These are phyloP conservation scores for Trichoderma pleuroti DNA, from an alignment of 2,329 filamentous ascomycete species.

Conservation along the genomic window DNA sequence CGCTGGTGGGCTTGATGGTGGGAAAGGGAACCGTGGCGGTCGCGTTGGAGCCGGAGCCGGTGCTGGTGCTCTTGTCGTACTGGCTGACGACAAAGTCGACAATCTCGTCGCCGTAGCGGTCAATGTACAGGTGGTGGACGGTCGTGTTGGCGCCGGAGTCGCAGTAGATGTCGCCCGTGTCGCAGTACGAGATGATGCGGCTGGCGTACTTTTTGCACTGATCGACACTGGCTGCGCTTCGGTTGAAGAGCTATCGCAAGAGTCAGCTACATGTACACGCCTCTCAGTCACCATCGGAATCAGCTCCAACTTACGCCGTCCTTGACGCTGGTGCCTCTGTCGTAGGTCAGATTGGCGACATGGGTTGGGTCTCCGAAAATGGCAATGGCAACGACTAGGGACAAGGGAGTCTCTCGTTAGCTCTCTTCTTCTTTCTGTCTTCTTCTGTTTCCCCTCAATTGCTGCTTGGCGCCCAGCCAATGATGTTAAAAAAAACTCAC, in stretches of 20 bases:
- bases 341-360: slow-evolving; percentile 35
- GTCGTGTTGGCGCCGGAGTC: slow-evolving; percentile 30
- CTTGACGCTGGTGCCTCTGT: slow-evolving; percentile 35
- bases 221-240: slow-evolving; percentile 29
- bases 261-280: neutral
- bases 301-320: slow-evolving; percentile 35
- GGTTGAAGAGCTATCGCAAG: slow-evolving; percentile 30
- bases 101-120: slow-evolving; percentile 34
- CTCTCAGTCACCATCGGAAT: neutral
- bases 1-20: neutral
- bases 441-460: neutral
- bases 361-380: slow-evolving; percentile 43
- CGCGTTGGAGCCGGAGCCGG: slow-evolving; percentile 10
- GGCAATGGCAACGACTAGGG: slow-evolving; percentile 39
- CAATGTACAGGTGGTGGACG: slow-evolving; percentile 37
- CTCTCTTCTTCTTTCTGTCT: neutral
- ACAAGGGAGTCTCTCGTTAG: neutral
- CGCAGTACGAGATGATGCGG: slow-evolving; percentile 40
- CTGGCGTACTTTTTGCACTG: slow-evolving; percentile 36
- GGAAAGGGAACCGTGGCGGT: neutral
- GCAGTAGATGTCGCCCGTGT: slow-evolving; percentile 41
- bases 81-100: slow-evolving; percentile 36
- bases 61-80: slow-evolving; percentile 26
- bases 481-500: slow-evolving; percentile 26
- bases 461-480: neutral